Conservation (phyloP, 768 basidiomycete species). For the Pleurotus giganteus region DNA sequence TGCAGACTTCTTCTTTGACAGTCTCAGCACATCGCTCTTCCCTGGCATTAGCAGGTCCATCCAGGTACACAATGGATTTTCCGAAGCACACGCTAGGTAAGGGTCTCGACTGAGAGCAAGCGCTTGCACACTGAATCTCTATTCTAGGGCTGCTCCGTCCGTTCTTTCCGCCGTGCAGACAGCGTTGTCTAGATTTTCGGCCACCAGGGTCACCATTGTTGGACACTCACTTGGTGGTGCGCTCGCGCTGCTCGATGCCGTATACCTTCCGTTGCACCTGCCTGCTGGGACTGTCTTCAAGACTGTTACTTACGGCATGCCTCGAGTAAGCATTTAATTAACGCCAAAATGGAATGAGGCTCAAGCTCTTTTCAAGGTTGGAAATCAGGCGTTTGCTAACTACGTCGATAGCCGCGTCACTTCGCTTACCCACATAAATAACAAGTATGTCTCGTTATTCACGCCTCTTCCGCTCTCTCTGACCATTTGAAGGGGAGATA, state of each 20-base stretch:
- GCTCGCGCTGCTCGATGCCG: slow-evolving; percentile 51
- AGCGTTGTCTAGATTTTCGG: slow-evolving; percentile 31
- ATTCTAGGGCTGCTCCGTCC: slow-evolving; percentile 34
- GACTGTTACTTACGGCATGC: slow-evolving; percentile 40
- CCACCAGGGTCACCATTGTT: slow-evolving; percentile 39
- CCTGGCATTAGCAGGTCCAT: slow-evolving; percentile 43
- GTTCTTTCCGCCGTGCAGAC: slow-evolving; percentile 40
- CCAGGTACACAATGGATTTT: slow-evolving; percentile 45
- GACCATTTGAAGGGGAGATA: slow-evolving; percentile 36
- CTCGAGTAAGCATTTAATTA: slow-evolving; percentile 33
- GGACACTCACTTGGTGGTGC: slow-evolving; percentile 57
- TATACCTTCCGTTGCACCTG: slow-evolving; percentile 54
- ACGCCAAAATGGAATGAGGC: slow-evolving; percentile 13
- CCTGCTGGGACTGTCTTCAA: slow-evolving; percentile 30
- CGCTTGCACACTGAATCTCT: neutral
- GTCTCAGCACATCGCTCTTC: slow-evolving; percentile 38
- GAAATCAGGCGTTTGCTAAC: slow-evolving; percentile 61
- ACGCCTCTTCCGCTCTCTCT: too few relatives aligned
- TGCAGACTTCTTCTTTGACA: slow-evolving; percentile 26
- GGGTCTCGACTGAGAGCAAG: slow-evolving; percentile 2
- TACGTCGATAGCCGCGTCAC: slow-evolving; percentile 50
- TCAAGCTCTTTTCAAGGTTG: slow-evolving; percentile 30
- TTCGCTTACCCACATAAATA: slow-evolving; percentile 58
- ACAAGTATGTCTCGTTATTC: slow-evolving; percentile 32
- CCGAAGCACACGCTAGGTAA: slow-evolving; percentile 37